Evolutionary conservation across 2,329 filamentous ascomycete genomes (phyloP), one percentile per base, ranked within the genome.

Genomic region (Pseudovirgaria hyperparasitica): DNA sequence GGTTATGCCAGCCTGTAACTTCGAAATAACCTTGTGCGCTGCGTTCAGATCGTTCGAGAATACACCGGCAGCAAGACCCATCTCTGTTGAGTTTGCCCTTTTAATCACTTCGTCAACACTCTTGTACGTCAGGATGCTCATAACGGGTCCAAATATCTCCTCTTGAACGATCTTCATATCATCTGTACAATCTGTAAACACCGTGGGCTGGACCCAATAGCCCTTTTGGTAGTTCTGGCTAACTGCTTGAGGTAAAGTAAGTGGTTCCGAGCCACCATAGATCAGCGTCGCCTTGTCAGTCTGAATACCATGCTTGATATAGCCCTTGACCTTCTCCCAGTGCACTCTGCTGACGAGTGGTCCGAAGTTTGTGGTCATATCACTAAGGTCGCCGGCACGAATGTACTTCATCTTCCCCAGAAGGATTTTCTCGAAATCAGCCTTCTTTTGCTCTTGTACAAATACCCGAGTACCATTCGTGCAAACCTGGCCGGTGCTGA

Each of bases 391-490:
- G 14, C 85, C 82, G 1, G 80, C 62, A 20, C 84, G 76, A 26
- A 85, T 63, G 40, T 70, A 65, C 33, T 62, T 43, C 53, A 92
- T 77, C 46, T 82, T 82, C 34, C 76, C 67, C 2, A 85, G 45
- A 2, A 92, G 58, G 0, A 60, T 58, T 41, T 65, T 61, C 50
- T 92, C 82, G 38, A 92, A 86, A 0, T 60, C 62, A 9, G 57
- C 31, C 47, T 85, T 74, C 51, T 84, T 65, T 19, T 56, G 48
- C 18, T 64, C 57, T 1, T 79, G 82, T 3, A 93, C 67, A 49
- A 92, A 92, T 18, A 92, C 84, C 8, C 85, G 68, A 1, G 85
- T 92, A 26, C 85, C 85, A 50, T 92, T 92, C 26, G 85, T 92
- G 66, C 85, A 93, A 26, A 92, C 84, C 55, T 93, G 85, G 16